Conservation (phyloP, 805 yeast species). For the Ogataea ramenticola region DNA sequence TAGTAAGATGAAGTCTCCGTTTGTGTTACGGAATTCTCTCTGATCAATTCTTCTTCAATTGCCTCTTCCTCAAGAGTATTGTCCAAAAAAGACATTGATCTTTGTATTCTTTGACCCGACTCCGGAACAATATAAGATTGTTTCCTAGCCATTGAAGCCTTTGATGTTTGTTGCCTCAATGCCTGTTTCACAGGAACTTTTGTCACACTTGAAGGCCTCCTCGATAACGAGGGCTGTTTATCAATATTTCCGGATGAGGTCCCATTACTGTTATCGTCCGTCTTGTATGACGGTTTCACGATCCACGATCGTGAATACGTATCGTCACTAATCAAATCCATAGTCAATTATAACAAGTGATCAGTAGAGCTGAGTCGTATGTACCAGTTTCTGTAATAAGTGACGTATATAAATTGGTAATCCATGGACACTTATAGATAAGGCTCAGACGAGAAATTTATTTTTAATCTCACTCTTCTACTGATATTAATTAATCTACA, state of each 20-base stretch:
- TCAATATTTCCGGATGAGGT: neutral
- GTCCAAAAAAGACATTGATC: constrained; percentile 23
- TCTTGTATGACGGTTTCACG: neutral
- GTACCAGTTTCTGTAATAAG: too few species aligned
- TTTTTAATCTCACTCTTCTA: too few species aligned
- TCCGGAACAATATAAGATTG: constrained; percentile 38
- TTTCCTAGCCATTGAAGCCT: constrained; percentile 8
- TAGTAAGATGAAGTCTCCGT: neutral
- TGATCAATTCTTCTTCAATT: neutral
- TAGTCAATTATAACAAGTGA: too few species aligned
- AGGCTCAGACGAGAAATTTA: too few species aligned
- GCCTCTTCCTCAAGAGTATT: constrained; percentile 11
- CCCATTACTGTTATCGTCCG: neutral
- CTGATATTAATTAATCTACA: too few species aligned
- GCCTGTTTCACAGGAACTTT: neutral
- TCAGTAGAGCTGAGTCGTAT: too few species aligned
- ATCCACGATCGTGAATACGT: neutral
- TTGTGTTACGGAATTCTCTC: neutral
- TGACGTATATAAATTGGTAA: too few species aligned
- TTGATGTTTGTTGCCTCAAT: neutral
- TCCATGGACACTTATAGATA: too few species aligned
- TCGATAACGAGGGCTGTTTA: neutral
- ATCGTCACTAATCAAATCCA: neutral
- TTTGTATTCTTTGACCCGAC: constrained; percentile 31
- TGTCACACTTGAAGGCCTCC: neutral